Evolutionary conservation across 2,329 filamentous ascomycete species (phyloP).

Genomic region (Penicillium occitanis): DNA sequence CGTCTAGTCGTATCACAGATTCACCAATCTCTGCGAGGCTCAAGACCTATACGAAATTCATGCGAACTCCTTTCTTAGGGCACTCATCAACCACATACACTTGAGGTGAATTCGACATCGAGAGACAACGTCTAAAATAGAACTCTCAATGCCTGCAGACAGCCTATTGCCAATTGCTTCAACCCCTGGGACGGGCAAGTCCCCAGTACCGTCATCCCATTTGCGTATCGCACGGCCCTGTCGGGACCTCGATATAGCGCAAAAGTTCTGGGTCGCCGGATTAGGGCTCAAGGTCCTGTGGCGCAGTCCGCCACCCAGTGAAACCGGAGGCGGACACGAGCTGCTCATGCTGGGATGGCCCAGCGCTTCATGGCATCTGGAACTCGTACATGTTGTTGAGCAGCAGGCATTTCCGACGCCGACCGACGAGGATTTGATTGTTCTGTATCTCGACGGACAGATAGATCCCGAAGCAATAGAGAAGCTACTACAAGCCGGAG

Average conservation of each 20-base stretch:
- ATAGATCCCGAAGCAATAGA: not conserved
- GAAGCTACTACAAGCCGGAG: slow-evolving; percentile 17
- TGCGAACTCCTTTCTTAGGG: not conserved
- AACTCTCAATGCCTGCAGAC: not conserved
- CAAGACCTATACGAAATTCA: not conserved
- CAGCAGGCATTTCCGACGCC: slow-evolving; percentile 33
- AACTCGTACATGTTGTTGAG: slow-evolving; percentile 41
- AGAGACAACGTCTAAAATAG: not conserved
- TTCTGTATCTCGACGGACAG: not conserved
- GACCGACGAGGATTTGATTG: slow-evolving; percentile 41
- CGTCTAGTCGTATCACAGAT: not conserved
- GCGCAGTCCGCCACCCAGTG: slow-evolving; percentile 1
- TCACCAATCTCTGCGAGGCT: not conserved
- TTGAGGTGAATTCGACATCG: not conserved
- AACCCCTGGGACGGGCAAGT: not conserved
- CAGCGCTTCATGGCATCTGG: slow-evolving; percentile 44
- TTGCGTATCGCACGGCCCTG: not conserved
- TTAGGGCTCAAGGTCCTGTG: not conserved
- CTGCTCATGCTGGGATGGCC: slow-evolving; percentile 46
- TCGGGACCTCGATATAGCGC: not conserved
- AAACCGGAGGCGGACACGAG: slow-evolving; percentile 36
- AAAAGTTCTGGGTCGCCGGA: not conserved
- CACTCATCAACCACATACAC: not conserved
- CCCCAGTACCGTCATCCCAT: not conserved
- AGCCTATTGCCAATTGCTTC: not conserved